Evolutionary conservation across 1,284 basidiomycete genomes (phyloP).

Genomic region (Austroboletus rostrupii): DNA sequence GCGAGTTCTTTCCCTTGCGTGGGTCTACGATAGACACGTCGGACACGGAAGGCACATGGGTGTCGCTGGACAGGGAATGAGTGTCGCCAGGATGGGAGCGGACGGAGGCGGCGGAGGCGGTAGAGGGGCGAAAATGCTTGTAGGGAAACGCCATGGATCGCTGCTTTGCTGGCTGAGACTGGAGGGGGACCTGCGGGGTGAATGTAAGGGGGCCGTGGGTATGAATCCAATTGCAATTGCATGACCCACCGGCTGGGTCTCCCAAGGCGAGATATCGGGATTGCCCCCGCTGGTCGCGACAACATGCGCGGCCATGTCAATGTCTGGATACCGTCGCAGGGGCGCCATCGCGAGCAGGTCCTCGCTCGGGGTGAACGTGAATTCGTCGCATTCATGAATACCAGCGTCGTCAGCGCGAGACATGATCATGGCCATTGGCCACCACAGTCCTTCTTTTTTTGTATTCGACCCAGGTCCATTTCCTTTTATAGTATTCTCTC

Average conservation of each 20-base stretch:
- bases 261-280: conserved; percentile 27
- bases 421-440: conserved; percentile 4
- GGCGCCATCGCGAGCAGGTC: conserved; percentile 7
- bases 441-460: conserved; percentile 5
- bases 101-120: conserved; percentile 30
- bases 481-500: conserved; percentile 6
- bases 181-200: background rate
- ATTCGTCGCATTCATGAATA: conserved; percentile 10
- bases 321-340: conserved; percentile 15
- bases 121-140: conserved; percentile 30
- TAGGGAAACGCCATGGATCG: conserved; percentile 29
- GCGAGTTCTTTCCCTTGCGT: conserved; percentile 33
- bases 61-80: conserved; percentile 32
- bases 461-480: background rate
- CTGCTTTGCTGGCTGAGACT: conserved; percentile 5
- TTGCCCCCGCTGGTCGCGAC: conserved; percentile 1
- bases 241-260: conserved; percentile 10
- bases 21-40: conserved; percentile 28
- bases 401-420: conserved; percentile 8
- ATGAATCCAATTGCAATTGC: background rate
- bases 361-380: conserved; percentile 12
- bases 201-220: conserved; percentile 13
- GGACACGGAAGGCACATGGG: conserved; percentile 28
- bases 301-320: background rate
- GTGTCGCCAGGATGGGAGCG: conserved; percentile 40